A percentile compares a stretch with the other conserved stretches of the same genome.
Evolutionary conservation across 1,139 yeast genomes (phyloP).

Genomic region (Kodamaea derodonti): DNA sequence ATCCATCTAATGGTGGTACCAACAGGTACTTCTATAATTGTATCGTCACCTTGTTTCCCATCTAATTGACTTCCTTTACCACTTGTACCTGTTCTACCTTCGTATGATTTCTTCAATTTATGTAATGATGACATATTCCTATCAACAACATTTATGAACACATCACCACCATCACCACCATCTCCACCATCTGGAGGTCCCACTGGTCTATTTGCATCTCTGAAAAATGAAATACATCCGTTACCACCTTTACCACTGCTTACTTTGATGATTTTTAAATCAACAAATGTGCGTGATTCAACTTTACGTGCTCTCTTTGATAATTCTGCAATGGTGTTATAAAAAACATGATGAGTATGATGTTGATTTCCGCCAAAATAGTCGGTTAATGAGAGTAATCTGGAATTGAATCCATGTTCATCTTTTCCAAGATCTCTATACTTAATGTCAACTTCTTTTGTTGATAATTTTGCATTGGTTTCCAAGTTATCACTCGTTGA

Average conservation of each 20-base stretch:
- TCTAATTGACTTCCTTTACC: constrained; percentile 79
- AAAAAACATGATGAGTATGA: constrained; percentile 39
- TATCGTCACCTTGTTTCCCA: constrained; percentile 78
- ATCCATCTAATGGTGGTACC: constrained; percentile 89
- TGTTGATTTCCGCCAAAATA: constrained; percentile 43
- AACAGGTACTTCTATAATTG: constrained; percentile 80
- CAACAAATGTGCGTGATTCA: constrained; percentile 46
- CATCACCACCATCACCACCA: constrained; percentile 90
- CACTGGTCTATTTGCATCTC: constrained; percentile 77
- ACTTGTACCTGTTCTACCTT: constrained; percentile 65
- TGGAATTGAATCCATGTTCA: constrained; percentile 18
- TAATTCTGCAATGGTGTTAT: constrained; percentile 21
- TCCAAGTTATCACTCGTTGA: not conserved
- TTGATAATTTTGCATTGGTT: constrained; percentile 1
- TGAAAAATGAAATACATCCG: constrained; percentile 79
- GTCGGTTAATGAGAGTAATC: constrained; percentile 30
- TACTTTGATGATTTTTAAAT: constrained; percentile 64
- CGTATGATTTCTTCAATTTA: constrained; percentile 60
- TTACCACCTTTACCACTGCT: constrained; percentile 84
- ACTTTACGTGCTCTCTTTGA: constrained; percentile 31
- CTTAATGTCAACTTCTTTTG: constrained; percentile 8
- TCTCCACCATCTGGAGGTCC: constrained; percentile 99
- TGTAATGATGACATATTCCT: constrained; percentile 65
- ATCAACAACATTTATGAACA: constrained; percentile 75
- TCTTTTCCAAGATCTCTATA: constrained; percentile 21